These are phyloP conservation scores for Sporothrix brunneoviolacea DNA, from an alignment of 2,329 filamentous ascomycete species.

Conservation along the genomic window DNA sequence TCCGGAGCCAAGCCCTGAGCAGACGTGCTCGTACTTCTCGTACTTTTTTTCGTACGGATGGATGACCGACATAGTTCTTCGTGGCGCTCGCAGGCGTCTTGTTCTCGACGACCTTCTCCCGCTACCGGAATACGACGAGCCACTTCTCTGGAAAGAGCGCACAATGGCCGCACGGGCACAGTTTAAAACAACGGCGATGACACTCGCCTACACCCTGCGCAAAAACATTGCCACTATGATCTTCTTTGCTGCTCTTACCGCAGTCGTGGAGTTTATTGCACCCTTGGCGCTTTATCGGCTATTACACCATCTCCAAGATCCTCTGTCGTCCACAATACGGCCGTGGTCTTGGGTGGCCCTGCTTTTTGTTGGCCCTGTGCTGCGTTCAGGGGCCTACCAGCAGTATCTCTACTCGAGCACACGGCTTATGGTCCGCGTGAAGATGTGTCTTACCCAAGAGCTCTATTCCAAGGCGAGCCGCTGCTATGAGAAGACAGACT, in stretches of 20 bases:
- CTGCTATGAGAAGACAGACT: conserved; percentile 25
- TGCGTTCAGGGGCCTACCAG: conserved; percentile 45
- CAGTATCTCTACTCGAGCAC: conserved; percentile 53
- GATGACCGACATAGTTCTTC: conserved; percentile 43
- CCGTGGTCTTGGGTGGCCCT: conserved; percentile 40
- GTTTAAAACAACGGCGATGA: conserved; percentile 39
- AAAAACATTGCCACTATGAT: conserved; percentile 40
- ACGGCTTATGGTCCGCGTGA: conserved; percentile 48
- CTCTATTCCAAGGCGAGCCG: conserved; percentile 44
- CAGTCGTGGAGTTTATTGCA: conserved; percentile 42
- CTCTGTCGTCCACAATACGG: conserved; percentile 36
- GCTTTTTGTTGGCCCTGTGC: conserved; percentile 44
- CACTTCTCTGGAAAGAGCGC: conserved; percentile 38
- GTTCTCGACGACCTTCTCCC: conserved; percentile 41
- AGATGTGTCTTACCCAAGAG: conserved; percentile 51
- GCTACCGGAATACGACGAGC: conserved; percentile 51
- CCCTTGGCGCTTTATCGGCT: conserved; percentile 49
- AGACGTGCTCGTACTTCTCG: conserved; percentile 41
- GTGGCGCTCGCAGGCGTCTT: conserved; percentile 37
- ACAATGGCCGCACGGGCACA: conserved; percentile 38
- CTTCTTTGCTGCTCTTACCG: conserved; percentile 32
- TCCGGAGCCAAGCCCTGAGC: conserved; percentile 40
- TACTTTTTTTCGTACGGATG: conserved; percentile 47
- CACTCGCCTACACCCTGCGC: conserved; percentile 37
- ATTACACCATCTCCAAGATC: conserved; percentile 43